Base-by-base conservation (phyloP, 352 stramenopile genomes). In the Phytopythium sindhum region DNA sequence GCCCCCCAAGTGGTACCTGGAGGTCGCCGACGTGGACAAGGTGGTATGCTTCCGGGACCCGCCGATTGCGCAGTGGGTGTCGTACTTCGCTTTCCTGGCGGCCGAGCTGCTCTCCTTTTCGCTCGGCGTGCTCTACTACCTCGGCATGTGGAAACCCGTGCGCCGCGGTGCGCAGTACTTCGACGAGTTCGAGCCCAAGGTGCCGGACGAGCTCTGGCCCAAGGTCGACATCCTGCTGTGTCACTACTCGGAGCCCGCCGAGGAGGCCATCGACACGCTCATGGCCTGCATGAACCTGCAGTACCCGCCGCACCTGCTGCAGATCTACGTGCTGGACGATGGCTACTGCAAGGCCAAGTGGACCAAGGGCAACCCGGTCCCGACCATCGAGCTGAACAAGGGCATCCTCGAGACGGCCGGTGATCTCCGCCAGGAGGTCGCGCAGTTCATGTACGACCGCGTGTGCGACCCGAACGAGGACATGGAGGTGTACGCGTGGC, bases 201-300 rank as follows among this genome's bases (percentile, higher is more conserved):
- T 95, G 8, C 86, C 86, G 0, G 84, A 93, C 65, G 84, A 93
- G 64, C 60, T 92, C 14, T 95, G 86, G 86, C 84, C 86, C 44
- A 94, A 86, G 68, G 84, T 95, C 4, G 88, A 96, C 53, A 71
- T 96, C 28, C 61, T 96, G 23, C 67, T 96, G 39, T 90, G 76
- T 58, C 88, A 90, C 66, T 95, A 96, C 82, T 89, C 82, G 1
- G 88, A 96, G 70, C 88, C 88, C 0, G 81, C 82, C 10, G 88
- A 96, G 60, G 86, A 95, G 62, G 84, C 79, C 4, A 93, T 94
- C 60, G 84, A 92, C 58, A 96, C 88, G 63, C 63, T 95, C 21
- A 90, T 90, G 75, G 82, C 84, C n/a, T 92, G 82, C 68, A 91
- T 95, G 80, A 93, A 93, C 68, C 51, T 96, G 29, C 81, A 96